These are phyloP conservation scores for Blumeria graminis DNA, from an alignment of 2,329 filamentous ascomycete species.

Conservation along the genomic window DNA sequence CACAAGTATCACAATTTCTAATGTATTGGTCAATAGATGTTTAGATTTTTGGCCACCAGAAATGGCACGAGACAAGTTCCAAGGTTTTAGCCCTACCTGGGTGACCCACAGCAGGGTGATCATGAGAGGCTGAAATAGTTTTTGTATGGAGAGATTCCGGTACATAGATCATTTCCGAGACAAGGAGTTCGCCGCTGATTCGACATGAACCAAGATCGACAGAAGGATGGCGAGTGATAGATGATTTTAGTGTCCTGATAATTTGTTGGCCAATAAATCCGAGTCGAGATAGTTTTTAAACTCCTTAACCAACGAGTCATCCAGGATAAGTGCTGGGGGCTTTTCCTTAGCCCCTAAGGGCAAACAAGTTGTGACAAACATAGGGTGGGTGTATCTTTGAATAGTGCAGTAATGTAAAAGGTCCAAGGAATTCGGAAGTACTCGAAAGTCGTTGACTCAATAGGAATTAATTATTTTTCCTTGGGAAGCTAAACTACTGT, in stretches of 20 bases:
- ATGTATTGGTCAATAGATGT: not conserved
- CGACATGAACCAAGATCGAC: not conserved
- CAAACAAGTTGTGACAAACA: too few relatives aligned
- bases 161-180: too few relatives aligned
- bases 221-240: not conserved
- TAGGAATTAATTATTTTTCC: too few relatives aligned
- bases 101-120: not conserved
- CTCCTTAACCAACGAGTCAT: not conserved
- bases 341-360: not conserved
- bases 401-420: too few relatives aligned
- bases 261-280: not conserved
- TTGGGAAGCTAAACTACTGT: too few relatives aligned
- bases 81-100: not conserved
- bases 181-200: not conserved
- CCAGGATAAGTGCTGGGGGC: not conserved
- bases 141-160: not conserved
- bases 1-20: not conserved
- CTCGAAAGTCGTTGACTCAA: too few relatives aligned
- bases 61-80: not conserved
- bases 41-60: not conserved
- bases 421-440: too few relatives aligned
- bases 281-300: not conserved
- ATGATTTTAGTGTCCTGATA: not conserved
- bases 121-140: not conserved
- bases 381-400: too few relatives aligned